These are phyloP conservation scores for Aristolochia contorta DNA, from an alignment of 164 flowering plant genomes.

Conservation along the genomic window DNA sequence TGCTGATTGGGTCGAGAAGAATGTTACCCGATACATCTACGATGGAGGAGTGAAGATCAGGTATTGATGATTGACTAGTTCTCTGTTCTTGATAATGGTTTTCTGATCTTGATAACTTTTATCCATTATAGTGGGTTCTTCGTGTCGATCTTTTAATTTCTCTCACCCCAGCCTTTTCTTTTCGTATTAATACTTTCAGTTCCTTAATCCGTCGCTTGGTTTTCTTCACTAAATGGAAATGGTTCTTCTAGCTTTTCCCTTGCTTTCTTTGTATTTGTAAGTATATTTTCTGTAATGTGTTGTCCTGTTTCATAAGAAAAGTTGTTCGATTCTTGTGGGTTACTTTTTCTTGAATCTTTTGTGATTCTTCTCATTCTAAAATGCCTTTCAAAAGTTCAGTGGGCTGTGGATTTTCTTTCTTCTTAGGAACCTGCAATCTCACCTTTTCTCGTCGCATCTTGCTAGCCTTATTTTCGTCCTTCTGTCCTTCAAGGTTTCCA, in stretches of 20 bases:
- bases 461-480: too few species aligned
- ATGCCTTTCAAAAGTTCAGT: too few species aligned
- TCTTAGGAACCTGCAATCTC: too few species aligned
- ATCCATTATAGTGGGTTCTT: not conserved
- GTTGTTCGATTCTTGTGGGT: not conserved
- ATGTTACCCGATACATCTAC: constrained; percentile 56
- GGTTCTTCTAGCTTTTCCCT: not conserved
- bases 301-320: not conserved
- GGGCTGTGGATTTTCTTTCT: too few species aligned
- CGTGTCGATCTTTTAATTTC: not conserved
- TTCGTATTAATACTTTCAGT: too few species aligned
- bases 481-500: too few species aligned
- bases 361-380: too few species aligned
- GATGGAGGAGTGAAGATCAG: constrained; percentile 76
- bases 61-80: constrained; percentile 19
- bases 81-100: not conserved
- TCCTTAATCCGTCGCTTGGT: not conserved
- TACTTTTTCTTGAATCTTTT: not conserved
- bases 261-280: not conserved
- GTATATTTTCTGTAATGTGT: not conserved
- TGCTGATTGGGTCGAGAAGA: constrained; percentile 62
- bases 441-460: too few species aligned
- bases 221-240: not conserved
- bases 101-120: not conserved
- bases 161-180: too few species aligned